Conservation (phyloP, 139 green algal species). For the Chlamydomonas asymmetrica region DNA sequence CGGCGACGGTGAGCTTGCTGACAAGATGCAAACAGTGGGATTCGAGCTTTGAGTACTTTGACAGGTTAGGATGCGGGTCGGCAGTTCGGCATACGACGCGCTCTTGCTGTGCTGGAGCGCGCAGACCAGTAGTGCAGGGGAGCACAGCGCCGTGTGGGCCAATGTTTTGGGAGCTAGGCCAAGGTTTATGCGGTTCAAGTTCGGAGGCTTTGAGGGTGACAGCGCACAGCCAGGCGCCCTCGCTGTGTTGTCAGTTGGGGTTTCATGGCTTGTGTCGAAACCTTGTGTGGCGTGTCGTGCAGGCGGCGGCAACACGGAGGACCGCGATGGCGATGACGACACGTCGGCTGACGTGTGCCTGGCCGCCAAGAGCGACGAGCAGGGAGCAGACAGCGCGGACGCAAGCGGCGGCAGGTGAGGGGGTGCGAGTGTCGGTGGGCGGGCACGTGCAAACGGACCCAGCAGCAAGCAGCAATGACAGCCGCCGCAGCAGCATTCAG, state of each 20-base stretch:
- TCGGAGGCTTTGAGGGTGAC: too few relatives aligned
- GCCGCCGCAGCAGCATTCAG: neutral
- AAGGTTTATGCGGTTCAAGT: too few relatives aligned
- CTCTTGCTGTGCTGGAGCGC: too few relatives aligned
- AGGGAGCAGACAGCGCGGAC: slow-evolving; percentile 2
- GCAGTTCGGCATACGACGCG: too few relatives aligned
- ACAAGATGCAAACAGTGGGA: slow-evolving; percentile 1
- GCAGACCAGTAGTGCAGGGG: too few relatives aligned
- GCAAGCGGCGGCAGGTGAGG: slow-evolving; percentile 1
- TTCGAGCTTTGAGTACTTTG: neutral
- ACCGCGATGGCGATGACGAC: slow-evolving; percentile 27
- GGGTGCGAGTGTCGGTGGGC: neutral
- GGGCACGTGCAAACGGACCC: too few relatives aligned
- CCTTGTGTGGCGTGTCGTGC: neutral
- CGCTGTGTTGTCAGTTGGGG: too few relatives aligned
- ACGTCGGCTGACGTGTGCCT: slow-evolving; percentile 2
- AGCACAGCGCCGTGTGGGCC: too few relatives aligned
- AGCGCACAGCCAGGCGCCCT: too few relatives aligned
- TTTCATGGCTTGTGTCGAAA: neutral
- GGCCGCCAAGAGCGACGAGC: slow-evolving; percentile 19
- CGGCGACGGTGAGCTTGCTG: slow-evolving; percentile 31
- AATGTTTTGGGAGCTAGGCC: too few relatives aligned
- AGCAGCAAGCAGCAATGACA: neutral
- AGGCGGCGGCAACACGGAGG: slow-evolving; percentile 32
- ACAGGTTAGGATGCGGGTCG: neutral